Base-by-base conservation (phyloP, 75 land plant species). In the Azolla pinnata region DNA sequence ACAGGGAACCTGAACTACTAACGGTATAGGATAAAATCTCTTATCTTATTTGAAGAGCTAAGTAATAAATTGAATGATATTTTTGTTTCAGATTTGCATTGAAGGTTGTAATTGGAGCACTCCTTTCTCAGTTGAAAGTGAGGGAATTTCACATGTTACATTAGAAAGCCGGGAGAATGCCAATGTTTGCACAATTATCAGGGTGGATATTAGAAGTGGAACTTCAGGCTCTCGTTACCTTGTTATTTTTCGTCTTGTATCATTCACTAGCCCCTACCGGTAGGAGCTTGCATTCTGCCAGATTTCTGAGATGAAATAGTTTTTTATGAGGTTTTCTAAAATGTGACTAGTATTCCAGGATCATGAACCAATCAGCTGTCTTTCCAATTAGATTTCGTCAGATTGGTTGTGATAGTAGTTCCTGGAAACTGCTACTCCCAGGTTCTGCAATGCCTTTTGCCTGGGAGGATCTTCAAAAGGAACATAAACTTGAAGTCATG, bases 381-480 rank as follows among this genome's bases (percentile, higher is more conserved):
- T 54, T 91, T 30, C 81, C 96, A 7, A 40, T 95, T 34, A 72
- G 67, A 32, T 77, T 76, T 66, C 90, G 99, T 21, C 99, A 95
- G 78, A 87, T 62, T 0, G 85, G 77, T 71, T 72, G 96, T 25
- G 33, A 59, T 38, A 66, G 62, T 75, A 75, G 83, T 47, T 85
- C 85, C 5, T 95, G 99, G 99, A 59, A 69, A 44, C 45, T 62
- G 34, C 79, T 95, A 49, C 75, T 64, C 42, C 81, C 91, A 20
- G 79, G 93, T 58, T 50, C 83, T 50, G 79, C 96, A 60, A 74
- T 64, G 48, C 69, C 91, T 54, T 95, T 83, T 75, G 79, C 81
- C 34, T 95, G 99, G 98, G 96, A 95, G 69, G 90, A 89, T 80
- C 80, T 95, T 70, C 72, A 79, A 20, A 71, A 80, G 54, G 63